phyloP scores from a whole-genome alignment of 768 basidiomycete species.

The Suillus alpinus region DNA sequence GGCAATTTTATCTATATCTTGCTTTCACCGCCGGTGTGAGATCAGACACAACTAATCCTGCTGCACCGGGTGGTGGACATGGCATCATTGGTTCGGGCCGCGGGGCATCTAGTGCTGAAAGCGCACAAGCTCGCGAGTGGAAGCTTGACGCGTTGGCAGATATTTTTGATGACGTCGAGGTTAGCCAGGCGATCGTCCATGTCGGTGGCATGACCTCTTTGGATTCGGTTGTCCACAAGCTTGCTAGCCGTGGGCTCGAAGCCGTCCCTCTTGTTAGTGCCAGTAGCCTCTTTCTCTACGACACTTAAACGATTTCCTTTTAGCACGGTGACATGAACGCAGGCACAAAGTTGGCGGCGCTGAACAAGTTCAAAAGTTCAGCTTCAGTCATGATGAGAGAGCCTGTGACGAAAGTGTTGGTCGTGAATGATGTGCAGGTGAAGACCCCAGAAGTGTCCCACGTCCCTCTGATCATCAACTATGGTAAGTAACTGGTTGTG shows the following conservation, averaged over 20 bases:
- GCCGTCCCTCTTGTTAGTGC: conserved; percentile 79
- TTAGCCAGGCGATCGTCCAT: conserved; percentile 78
- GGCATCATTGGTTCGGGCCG: conserved; percentile 95
- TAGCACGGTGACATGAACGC: conserved; percentile 94
- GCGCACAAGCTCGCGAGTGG: conserved; percentile 87
- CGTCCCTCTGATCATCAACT: conserved; percentile 93
- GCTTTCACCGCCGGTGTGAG: conserved; percentile 89
- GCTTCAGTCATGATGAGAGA: conserved; percentile 60
- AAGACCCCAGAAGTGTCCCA: conserved; percentile 88
- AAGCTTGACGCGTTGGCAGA: conserved; percentile 91
- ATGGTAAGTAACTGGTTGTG: conserved; percentile 48
- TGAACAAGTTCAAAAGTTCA: conserved; percentile 79
- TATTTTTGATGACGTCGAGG: conserved; percentile 83
- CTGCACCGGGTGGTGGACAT: conserved; percentile 54
- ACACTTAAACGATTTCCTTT: conserved; percentile 13
- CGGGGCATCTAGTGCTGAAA: conserved; percentile 76
- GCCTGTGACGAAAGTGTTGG: conserved; percentile 68
- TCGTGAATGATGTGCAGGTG: conserved; percentile 92
- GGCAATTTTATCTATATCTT: conserved; percentile 95
- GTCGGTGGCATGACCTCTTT: conserved; percentile 86
- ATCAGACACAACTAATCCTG: conserved; percentile 45
- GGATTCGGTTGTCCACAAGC: conserved; percentile 87
- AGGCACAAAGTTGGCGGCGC: conserved; percentile 71
- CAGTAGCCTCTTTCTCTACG: conserved; percentile 1
- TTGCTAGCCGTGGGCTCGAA: conserved; percentile 82